A percentile compares a stretch with the other conserved stretches of the same genome.
These are phyloP conservation scores for Phlebopus sp. DNA, from an alignment of 1,284 basidiomycete genomes.

Conservation along the genomic window DNA sequence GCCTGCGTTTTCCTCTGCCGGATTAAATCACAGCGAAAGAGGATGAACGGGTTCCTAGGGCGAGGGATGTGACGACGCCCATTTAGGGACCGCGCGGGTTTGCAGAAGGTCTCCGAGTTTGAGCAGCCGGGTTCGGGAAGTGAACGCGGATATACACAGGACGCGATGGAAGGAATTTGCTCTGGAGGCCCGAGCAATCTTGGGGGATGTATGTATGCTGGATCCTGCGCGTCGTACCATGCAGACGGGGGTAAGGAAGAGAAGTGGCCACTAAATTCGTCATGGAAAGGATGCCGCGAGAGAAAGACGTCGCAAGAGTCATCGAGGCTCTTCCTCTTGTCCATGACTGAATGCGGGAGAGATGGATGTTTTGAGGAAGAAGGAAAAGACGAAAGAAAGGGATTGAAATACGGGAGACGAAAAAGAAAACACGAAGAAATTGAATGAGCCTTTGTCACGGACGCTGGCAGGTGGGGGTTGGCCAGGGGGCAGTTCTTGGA, in stretches of 20 bases:
- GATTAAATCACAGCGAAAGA: conserved; percentile 71
- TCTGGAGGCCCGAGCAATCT: conserved; percentile 9
- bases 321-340: conserved; percentile 28
- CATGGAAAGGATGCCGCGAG: conserved; percentile 21
- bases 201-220: neutral
- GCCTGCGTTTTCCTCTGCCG: conserved; percentile 43
- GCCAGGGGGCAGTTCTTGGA: conserved; percentile 12
- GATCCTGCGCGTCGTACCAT: neutral
- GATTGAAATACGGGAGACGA: neutral
- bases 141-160: conserved; percentile 7
- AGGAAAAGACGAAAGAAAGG: conserved; percentile 8
- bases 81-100: conserved; percentile 16
- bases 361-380: conserved; percentile 12
- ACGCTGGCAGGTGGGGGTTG: conserved; percentile 4
- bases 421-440: conserved; percentile 11
- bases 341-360: conserved; percentile 18
- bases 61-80: conserved; percentile 63
- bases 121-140: conserved; percentile 28
- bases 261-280: conserved; percentile 5
- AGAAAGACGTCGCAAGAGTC: conserved; percentile 29
- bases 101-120: conserved; percentile 13
- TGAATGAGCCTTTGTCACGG: conserved; percentile 20
- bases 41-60: conserved; percentile 84
- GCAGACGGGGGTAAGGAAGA: neutral
- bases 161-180: neutral